Conservation (phyloP, 1,284 basidiomycete species). For the Ganoderma boninense region DNA sequence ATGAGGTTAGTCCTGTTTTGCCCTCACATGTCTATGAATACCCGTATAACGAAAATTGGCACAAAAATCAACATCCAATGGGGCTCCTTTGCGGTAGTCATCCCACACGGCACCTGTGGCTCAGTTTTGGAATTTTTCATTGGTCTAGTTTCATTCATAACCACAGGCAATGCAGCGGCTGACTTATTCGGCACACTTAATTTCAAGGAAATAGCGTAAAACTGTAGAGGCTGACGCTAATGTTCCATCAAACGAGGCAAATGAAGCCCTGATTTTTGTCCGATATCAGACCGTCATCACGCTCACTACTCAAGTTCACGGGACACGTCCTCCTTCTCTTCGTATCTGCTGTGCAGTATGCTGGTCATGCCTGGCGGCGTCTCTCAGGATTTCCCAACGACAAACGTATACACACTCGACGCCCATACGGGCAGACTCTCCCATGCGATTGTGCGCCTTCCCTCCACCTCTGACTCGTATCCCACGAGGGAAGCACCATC, state of each 20-base stretch:
- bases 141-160: too few species aligned
- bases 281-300: background rate
- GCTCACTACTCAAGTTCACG: background rate
- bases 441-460: background rate
- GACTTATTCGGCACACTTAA: too few species aligned
- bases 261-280: background rate
- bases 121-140: too few species aligned
- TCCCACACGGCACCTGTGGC: too few species aligned
- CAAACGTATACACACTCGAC: slow-evolving; percentile 44
- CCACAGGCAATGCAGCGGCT: too few species aligned
- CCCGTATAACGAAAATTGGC: too few species aligned
- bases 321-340: background rate
- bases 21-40: too few species aligned
- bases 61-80: too few species aligned
- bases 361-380: slow-evolving; percentile 32
- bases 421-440: background rate
- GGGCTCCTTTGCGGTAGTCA: too few species aligned
- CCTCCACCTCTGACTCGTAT: background rate
- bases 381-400: slow-evolving; percentile 50
- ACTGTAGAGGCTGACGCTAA: background rate
- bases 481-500: background rate
- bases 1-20: too few species aligned
- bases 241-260: background rate
- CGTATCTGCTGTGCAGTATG: slow-evolving; percentile 1
- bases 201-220: too few species aligned